Percentiles rank a stretch among this genome's conserved stretches.
These are phyloP conservation scores for Aspergillus brasiliensis DNA, from an alignment of 2,329 filamentous ascomycete genomes.

Conservation along the genomic window DNA sequence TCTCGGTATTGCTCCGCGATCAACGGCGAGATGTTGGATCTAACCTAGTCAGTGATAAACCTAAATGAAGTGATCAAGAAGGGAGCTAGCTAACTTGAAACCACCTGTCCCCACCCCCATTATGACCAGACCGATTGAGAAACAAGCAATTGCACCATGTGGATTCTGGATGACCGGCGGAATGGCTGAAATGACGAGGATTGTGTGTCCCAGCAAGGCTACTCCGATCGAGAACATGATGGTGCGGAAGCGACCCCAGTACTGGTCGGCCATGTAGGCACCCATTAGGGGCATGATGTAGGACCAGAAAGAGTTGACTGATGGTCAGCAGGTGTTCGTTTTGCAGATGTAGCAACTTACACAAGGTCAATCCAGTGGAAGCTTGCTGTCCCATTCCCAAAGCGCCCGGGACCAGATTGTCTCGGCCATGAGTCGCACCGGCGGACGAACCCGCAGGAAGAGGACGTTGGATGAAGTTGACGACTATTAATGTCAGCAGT, in stretches of 20 bases:
- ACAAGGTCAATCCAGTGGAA: slow-evolving; percentile 53
- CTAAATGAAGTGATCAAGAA: neutral
- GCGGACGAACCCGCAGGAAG: slow-evolving; percentile 58
- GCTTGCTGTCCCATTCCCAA: slow-evolving; percentile 62
- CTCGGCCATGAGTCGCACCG: slow-evolving; percentile 40
- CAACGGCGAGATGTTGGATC: slow-evolving; percentile 70
- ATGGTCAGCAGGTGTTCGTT: neutral
- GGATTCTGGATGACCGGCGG: slow-evolving; percentile 63
- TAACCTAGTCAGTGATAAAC: slow-evolving; percentile 4
- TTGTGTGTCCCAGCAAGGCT: slow-evolving; percentile 66
- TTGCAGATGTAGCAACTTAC: slow-evolving; percentile 29
- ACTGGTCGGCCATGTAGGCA: slow-evolving; percentile 66
- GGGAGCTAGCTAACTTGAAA: slow-evolving; percentile 62
- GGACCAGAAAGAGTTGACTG: slow-evolving; percentile 63
- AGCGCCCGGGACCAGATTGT: slow-evolving; percentile 49
- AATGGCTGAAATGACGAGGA: slow-evolving; percentile 67
- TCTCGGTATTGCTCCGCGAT: slow-evolving; percentile 71
- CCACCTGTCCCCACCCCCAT: slow-evolving; percentile 76
- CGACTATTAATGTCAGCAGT: slow-evolving; percentile 40
- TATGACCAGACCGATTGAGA: slow-evolving; percentile 65
- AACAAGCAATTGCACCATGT: slow-evolving; percentile 63
- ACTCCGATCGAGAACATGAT: slow-evolving; percentile 67
- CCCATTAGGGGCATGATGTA: slow-evolving; percentile 63
- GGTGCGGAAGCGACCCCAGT: slow-evolving; percentile 69
- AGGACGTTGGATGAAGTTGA: slow-evolving; percentile 63